phyloP scores from a whole-genome alignment of 2,329 filamentous ascomycete genomes.

The Stenocarpella maydis region DNA sequence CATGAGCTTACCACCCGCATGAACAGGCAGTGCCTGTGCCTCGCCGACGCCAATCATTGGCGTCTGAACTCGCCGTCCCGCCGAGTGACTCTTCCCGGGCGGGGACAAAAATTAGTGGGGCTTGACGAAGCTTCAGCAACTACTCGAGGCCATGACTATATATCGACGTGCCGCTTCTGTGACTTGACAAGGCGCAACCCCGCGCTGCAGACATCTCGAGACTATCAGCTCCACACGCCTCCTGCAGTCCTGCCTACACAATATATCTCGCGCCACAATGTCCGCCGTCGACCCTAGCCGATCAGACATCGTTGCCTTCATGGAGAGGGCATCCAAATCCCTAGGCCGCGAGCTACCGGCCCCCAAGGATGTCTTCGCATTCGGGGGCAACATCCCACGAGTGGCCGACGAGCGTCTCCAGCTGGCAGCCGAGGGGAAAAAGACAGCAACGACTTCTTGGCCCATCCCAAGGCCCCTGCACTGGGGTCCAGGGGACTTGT shows the following conservation, averaged over 20 bases:
- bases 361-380: constrained; percentile 43
- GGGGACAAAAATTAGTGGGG: not conserved
- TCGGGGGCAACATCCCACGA: constrained; percentile 37
- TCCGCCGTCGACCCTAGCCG: constrained; percentile 37
- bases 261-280: constrained; percentile 24
- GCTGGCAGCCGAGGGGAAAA: constrained; percentile 40
- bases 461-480: constrained; percentile 41
- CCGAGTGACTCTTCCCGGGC: constrained; percentile 9
- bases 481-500: constrained; percentile 42
- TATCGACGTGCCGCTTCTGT: not conserved
- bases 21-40: not conserved
- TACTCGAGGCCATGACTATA: not conserved
- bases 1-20: not conserved
- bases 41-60: not conserved
- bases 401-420: constrained; percentile 36
- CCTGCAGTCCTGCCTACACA: not conserved
- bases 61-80: not conserved
- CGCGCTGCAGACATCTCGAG: not conserved
- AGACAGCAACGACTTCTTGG: constrained; percentile 44
- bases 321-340: constrained; percentile 39
- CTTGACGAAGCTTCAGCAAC: not conserved
- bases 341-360: constrained; percentile 37
- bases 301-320: constrained; percentile 41
- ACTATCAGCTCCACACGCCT: too few relatives aligned
- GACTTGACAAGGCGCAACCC: not conserved